Conservation (phyloP, 2,329 filamentous ascomycete species). For the Coleophoma eucalyptorum region DNA sequence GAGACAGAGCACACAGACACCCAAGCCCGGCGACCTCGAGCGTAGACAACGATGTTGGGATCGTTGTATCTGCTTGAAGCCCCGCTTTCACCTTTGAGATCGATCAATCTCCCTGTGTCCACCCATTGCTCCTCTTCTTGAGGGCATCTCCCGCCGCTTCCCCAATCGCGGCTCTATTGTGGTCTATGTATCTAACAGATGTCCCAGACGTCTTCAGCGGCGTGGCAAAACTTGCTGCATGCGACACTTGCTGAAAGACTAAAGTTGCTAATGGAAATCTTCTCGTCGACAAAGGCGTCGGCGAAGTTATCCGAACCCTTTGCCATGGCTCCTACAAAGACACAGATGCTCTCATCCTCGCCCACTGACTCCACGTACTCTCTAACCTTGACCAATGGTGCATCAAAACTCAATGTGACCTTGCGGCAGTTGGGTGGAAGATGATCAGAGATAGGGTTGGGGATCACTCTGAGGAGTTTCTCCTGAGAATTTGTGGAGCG, state of each 20-base stretch:
- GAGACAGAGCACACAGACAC: constrained; percentile 66
- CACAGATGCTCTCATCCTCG: constrained; percentile 88
- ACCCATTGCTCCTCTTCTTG: neutral
- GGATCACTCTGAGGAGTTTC: constrained; percentile 95
- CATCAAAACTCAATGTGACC: constrained; percentile 93
- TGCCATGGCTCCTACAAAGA: constrained; percentile 98
- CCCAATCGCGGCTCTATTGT: neutral
- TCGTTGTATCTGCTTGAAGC: constrained; percentile 45
- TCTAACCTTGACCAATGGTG: constrained; percentile 78
- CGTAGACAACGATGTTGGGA: constrained; percentile 66
- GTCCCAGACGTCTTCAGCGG: constrained; percentile 93
- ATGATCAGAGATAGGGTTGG: constrained; percentile 96
- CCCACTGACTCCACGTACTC: constrained; percentile 82
- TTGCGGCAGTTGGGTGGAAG: constrained; percentile 96
- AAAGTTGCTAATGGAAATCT: constrained; percentile 98
- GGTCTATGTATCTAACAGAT: constrained; percentile 62
- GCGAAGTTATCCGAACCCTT: constrained; percentile 96
- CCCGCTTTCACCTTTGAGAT: constrained; percentile 31
- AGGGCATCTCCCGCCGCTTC: neutral
- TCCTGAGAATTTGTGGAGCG: constrained; percentile 95
- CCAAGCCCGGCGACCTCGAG: constrained; percentile 48
- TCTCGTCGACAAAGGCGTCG: constrained; percentile 90
- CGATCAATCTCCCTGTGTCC: constrained; percentile 19
- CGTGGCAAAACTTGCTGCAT: constrained; percentile 99
- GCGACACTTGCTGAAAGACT: constrained; percentile 95